phyloP scores from a whole-genome alignment of 148 eudicot genomes.

The Rhododendron vialii region DNA sequence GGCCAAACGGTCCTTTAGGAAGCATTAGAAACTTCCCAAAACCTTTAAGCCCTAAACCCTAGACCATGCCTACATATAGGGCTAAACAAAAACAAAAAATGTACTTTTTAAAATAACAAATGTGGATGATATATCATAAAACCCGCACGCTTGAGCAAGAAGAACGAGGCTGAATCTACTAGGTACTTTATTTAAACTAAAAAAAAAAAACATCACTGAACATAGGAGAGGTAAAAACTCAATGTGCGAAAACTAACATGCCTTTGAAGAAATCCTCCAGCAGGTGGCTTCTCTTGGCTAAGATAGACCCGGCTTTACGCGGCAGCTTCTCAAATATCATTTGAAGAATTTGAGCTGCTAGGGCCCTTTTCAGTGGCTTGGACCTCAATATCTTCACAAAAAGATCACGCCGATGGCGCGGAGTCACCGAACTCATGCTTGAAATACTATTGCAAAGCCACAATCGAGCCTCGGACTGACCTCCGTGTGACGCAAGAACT shows the following conservation, averaged over 20 bases:
- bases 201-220: background rate
- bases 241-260: slow-evolving; percentile 18
- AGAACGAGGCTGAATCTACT: background rate
- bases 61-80: background rate
- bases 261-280: slow-evolving; percentile 82
- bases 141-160: background rate
- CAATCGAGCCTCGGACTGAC: slow-evolving; percentile 81
- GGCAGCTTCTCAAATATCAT: slow-evolving; percentile 75
- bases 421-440: slow-evolving; percentile 41
- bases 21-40: background rate
- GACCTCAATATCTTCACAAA: slow-evolving; percentile 63
- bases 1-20: background rate
- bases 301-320: slow-evolving; percentile 46
- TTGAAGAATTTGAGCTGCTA: slow-evolving; percentile 63
- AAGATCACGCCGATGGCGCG: slow-evolving; percentile 38
- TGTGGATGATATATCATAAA: background rate
- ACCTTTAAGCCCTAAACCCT: background rate
- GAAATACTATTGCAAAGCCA: slow-evolving; percentile 88
- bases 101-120: background rate
- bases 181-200: background rate
- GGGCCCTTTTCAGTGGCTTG: slow-evolving; percentile 38
- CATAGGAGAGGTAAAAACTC: background rate
- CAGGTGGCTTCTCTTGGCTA: slow-evolving; percentile 61
- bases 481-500: slow-evolving; percentile 49
- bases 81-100: background rate